These are phyloP conservation scores for Aspergillus terreus DNA, from an alignment of 2,329 filamentous ascomycete species.

Conservation along the genomic window DNA sequence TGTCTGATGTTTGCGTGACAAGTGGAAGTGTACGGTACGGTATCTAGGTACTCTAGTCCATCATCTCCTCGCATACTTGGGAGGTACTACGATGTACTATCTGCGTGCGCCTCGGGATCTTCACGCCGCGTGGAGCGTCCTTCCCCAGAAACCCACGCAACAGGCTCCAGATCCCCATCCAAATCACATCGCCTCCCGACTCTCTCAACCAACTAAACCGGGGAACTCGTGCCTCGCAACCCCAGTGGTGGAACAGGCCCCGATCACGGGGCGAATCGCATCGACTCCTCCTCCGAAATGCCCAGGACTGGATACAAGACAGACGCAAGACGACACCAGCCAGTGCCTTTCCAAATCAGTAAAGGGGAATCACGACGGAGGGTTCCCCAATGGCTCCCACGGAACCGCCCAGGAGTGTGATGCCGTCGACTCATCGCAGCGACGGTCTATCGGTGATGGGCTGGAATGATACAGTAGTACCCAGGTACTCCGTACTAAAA, in stretches of 20 bases:
- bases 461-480: too few relatives aligned
- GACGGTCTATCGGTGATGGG: too few relatives aligned
- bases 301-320: not conserved
- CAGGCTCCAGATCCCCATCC: not conserved
- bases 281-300: not conserved
- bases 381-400: not conserved
- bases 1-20: too few relatives aligned
- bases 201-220: not conserved
- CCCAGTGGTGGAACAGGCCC: constrained; percentile 7
- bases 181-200: not conserved
- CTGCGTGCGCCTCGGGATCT: constrained; percentile 8
- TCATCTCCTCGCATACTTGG: not conserved
- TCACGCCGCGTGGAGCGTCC: constrained; percentile 10
- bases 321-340: not conserved
- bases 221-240: not conserved
- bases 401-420: not conserved
- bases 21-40: too few relatives aligned
- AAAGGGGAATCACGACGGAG: constrained; percentile 1
- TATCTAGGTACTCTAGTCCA: not conserved
- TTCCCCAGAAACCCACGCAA: not conserved
- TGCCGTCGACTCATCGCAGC: not conserved
- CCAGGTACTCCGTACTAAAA: too few relatives aligned
- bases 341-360: constrained; percentile 7
- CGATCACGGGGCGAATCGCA: not conserved
- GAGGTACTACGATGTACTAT: too few relatives aligned